A percentile compares a stretch with the other conserved stretches of the same genome.
Evolutionary conservation across 352 stramenopile species (phyloP).

Genomic region (Achlya hypogyna): DNA sequence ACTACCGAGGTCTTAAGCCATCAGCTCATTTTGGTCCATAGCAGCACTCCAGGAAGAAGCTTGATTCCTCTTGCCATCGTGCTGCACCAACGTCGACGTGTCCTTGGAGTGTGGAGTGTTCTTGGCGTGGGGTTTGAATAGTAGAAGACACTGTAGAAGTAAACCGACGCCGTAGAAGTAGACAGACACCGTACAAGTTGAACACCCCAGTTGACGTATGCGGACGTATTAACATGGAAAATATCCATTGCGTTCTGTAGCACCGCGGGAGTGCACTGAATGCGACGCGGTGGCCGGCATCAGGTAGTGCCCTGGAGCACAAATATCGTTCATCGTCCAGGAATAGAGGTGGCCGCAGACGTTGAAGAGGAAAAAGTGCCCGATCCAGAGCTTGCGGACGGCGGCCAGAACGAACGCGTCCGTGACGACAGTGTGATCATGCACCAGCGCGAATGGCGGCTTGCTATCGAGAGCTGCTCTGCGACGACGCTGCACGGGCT

Average conservation of each 20-base stretch:
- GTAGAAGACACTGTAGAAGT: too few relatives aligned
- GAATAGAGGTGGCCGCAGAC: slow-evolving; percentile 44
- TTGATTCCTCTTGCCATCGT: background rate
- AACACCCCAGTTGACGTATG: slow-evolving; percentile 39
- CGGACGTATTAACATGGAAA: slow-evolving; percentile 30
- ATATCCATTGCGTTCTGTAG: slow-evolving; percentile 52
- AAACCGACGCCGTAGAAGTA: too few relatives aligned
- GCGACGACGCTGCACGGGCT: too few relatives aligned
- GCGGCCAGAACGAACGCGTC: slow-evolving; percentile 41
- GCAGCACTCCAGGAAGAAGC: background rate
- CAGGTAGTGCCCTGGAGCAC: slow-evolving; percentile 49
- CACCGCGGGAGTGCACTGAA: slow-evolving; percentile 46
- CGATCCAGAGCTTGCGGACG: slow-evolving; percentile 62
- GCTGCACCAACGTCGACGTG: background rate
- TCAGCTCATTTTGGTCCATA: background rate
- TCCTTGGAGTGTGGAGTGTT: background rate
- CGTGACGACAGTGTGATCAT: slow-evolving; percentile 50
- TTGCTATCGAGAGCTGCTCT: too few relatives aligned
- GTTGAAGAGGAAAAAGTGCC: slow-evolving; percentile 61
- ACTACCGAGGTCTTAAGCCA: too few relatives aligned
- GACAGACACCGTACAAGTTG: slow-evolving; percentile 1
- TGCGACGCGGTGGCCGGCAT: slow-evolving; percentile 15
- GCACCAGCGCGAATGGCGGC: slow-evolving; percentile 42
- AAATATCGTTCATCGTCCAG: slow-evolving; percentile 75
- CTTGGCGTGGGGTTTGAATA: background rate